These are phyloP conservation scores for Lodderomyces pseudojiufengensis DNA, from an alignment of 1,139 yeast genomes.

Conservation along the genomic window DNA sequence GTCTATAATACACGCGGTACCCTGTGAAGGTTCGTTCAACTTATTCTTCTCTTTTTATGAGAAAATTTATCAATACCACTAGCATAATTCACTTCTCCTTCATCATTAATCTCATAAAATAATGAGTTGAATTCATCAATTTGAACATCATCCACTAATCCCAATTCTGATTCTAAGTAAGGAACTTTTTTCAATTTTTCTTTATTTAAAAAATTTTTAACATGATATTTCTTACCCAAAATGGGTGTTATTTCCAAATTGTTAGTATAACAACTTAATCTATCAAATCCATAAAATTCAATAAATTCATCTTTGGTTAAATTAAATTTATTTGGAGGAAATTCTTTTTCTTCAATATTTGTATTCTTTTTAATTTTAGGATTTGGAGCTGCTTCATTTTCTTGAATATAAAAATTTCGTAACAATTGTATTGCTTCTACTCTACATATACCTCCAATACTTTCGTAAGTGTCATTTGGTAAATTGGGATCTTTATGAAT, in stretches of 20 bases:
- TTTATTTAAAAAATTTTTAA: constrained; percentile 20
- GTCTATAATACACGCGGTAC: too few species aligned
- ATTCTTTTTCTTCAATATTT: constrained; percentile 61
- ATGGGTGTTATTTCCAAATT: constrained; percentile 31
- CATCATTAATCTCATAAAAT: constrained; percentile 28
- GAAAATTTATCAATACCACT: constrained; percentile 20
- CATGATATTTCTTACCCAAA: constrained; percentile 22
- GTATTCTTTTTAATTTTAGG: constrained; percentile 76
- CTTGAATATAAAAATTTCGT: constrained; percentile 78
- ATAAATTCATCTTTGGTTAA: constrained; percentile 22
- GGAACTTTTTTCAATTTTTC: constrained; percentile 22
- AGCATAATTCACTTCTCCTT: constrained; percentile 25
- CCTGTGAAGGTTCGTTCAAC: too few species aligned
- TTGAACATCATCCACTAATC: constrained; percentile 18
- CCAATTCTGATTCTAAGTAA: constrained; percentile 16
- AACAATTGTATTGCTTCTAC: constrained; percentile 80
- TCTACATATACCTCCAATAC: constrained; percentile 75
- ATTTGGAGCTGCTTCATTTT: constrained; percentile 79
- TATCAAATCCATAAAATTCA: constrained; percentile 25
- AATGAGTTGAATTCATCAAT: constrained; percentile 23
- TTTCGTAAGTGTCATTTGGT: constrained; percentile 43
- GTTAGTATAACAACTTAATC: constrained; percentile 14
- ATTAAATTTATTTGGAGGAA: constrained; percentile 42
- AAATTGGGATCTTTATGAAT: constrained; percentile 48
- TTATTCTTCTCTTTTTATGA: constrained; percentile 15